Percentiles rank a stretch among this genome's conserved stretches.
Conservation (phyloP, 2,329 filamentous ascomycete species). For the Westerdykella sp. region DNA sequence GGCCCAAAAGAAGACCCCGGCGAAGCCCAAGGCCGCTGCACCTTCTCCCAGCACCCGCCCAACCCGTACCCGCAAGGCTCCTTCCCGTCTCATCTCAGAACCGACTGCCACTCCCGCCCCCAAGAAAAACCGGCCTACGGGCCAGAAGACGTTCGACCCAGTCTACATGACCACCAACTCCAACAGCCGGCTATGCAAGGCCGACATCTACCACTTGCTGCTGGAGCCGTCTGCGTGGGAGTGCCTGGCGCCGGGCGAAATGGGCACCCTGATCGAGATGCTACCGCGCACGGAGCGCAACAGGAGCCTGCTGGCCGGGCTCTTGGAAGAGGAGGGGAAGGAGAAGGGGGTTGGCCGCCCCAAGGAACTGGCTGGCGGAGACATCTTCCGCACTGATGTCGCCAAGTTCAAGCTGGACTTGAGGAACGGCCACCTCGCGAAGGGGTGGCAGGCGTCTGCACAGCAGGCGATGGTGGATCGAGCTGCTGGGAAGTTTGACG, state of each 20-base stretch:
- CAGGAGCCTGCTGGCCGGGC: slow-evolving; percentile 10
- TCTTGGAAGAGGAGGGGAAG: slow-evolving; percentile 8
- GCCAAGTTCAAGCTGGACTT: slow-evolving; percentile 53
- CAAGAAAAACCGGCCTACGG: slow-evolving; percentile 7
- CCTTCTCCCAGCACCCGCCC: slow-evolving; percentile 12
- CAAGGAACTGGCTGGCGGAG: slow-evolving; percentile 19
- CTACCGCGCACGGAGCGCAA: slow-evolving; percentile 15
- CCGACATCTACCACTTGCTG: slow-evolving; percentile 32
- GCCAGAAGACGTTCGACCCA: slow-evolving; percentile 22
- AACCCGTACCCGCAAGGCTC: slow-evolving; percentile 24
- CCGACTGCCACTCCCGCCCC: slow-evolving; percentile 8
- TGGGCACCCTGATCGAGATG: slow-evolving; percentile 17
- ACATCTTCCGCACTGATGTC: slow-evolving; percentile 48
- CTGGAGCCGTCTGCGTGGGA: slow-evolving; percentile 26
- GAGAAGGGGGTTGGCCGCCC: slow-evolving; percentile 14
- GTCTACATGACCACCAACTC: slow-evolving; percentile 28
- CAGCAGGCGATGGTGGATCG: slow-evolving; percentile 48
- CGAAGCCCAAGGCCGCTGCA: neutral
- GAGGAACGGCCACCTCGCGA: slow-evolving; percentile 49
- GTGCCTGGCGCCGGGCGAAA: slow-evolving; percentile 18
- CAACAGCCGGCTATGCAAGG: slow-evolving; percentile 24
- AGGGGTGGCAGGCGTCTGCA: slow-evolving; percentile 52
- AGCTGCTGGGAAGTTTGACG: slow-evolving; percentile 51
- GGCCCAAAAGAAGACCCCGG: neutral
- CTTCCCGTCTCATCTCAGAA: slow-evolving; percentile 16